Percentiles rank a stretch among this genome's conserved stretches.
Evolutionary conservation across 208 protist species (phyloP).

Genomic region (Trypanosoma scelopori): DNA sequence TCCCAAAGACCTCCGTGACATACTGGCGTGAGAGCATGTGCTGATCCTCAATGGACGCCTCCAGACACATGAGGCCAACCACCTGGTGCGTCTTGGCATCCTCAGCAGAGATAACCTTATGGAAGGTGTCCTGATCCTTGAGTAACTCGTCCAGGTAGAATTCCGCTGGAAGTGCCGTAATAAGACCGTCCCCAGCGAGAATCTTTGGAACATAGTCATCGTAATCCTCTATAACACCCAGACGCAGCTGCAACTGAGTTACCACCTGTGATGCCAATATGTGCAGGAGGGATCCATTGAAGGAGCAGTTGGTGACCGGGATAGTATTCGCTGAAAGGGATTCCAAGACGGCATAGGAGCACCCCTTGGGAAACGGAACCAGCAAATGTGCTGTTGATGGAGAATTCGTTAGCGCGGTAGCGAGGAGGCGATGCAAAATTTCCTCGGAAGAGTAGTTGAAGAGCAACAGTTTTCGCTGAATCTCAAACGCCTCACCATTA

Average conservation of each 20-base stretch:
- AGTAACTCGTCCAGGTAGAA: slow-evolving; percentile 90
- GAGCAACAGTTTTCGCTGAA: slow-evolving; percentile 17
- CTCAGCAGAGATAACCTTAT: slow-evolving; percentile 86
- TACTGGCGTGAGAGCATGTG: slow-evolving; percentile 58
- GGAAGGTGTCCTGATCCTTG: slow-evolving; percentile 70
- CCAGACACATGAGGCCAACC: slow-evolving; percentile 80
- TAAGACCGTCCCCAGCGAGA: slow-evolving; percentile 58
- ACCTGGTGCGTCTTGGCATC: slow-evolving; percentile 68
- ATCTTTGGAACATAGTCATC: slow-evolving; percentile 87
- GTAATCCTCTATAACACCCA: slow-evolving; percentile 87
- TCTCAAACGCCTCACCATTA: slow-evolving; percentile 10
- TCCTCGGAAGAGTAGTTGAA: slow-evolving; percentile 29
- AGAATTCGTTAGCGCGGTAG: slow-evolving; percentile 40
- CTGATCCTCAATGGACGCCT: slow-evolving; percentile 64
- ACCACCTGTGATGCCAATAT: slow-evolving; percentile 38
- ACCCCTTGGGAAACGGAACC: slow-evolving; percentile 25
- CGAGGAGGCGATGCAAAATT: slow-evolving; percentile 45
- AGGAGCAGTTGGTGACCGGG: not conserved
- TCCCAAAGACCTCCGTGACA: slow-evolving; percentile 66
- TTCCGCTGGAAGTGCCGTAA: slow-evolving; percentile 65
- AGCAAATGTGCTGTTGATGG: slow-evolving; percentile 51
- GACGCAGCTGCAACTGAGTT: slow-evolving; percentile 58
- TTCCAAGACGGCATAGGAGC: slow-evolving; percentile 27
- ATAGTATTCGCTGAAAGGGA: slow-evolving; percentile 6
- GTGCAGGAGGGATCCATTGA: slow-evolving; percentile 36